Conservation (phyloP, 257 asterid genomes). For the Phtheirospermum japonicum region DNA sequence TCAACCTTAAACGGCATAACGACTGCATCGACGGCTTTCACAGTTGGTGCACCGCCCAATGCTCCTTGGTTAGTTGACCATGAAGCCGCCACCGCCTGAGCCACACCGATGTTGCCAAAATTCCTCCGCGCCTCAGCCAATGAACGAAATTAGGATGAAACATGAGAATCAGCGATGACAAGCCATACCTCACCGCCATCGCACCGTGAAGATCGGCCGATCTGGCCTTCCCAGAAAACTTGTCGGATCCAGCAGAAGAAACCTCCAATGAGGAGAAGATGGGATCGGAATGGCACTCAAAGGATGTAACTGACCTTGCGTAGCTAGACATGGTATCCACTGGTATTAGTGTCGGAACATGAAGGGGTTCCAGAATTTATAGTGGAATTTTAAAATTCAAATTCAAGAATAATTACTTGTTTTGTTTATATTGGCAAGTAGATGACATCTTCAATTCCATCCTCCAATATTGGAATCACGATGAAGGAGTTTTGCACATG, state of each 20-base stretch:
- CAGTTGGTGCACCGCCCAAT: slow-evolving; percentile 42
- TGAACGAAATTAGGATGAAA: slow-evolving; percentile 85
- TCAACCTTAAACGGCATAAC: slow-evolving; percentile 40
- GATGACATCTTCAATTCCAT: too few species aligned
- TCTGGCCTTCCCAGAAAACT: slow-evolving; percentile 26
- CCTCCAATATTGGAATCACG: too few species aligned
- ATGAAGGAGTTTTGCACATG: too few species aligned
- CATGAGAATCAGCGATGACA: slow-evolving; percentile 55
- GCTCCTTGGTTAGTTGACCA: slow-evolving; percentile 55
- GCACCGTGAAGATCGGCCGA: slow-evolving; percentile 28
- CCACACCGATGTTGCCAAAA: slow-evolving; percentile 91
- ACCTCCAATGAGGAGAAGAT: slow-evolving; percentile 45
- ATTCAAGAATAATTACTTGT: too few species aligned
- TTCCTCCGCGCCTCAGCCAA: slow-evolving; percentile 85
- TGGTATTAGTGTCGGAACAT: slow-evolving; percentile 16
- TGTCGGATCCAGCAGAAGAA: slow-evolving; percentile 35
- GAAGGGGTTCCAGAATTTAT: too few species aligned
- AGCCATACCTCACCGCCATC: slow-evolving; percentile 31
- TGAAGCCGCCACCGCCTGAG: slow-evolving; percentile 86
- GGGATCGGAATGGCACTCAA: slow-evolving; percentile 63
- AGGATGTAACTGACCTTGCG: slow-evolving; percentile 43
- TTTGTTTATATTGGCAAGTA: too few species aligned
- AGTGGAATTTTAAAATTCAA: too few species aligned
- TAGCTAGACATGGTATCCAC: slow-evolving; percentile 71
- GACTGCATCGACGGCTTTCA: slow-evolving; percentile 61